These are phyloP conservation scores for Sapria himalayana DNA, from an alignment of 345 rosid species.

Conservation along the genomic window DNA sequence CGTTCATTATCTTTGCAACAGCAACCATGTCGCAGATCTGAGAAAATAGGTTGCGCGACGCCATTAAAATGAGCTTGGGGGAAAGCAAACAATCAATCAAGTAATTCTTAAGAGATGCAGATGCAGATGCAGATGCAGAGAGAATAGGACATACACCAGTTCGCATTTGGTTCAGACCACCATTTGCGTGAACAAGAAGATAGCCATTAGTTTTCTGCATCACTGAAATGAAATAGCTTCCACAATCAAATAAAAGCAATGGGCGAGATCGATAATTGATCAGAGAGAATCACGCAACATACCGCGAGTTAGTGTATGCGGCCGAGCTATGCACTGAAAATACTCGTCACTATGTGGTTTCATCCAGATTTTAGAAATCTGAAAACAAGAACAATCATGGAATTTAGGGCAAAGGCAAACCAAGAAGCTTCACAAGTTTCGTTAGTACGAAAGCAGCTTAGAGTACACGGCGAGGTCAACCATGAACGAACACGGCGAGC, in stretches of 20 bases:
- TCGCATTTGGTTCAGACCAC: conserved; percentile 99
- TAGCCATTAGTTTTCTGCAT: conserved; percentile 46
- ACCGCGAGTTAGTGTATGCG: conserved; percentile 28
- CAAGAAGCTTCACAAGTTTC: no score
- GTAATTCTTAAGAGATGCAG: no score
- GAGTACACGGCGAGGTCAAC: no score
- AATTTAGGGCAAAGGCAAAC: not conserved
- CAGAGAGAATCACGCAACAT: no score
- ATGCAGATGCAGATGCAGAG: no score
- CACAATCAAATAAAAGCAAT: no score
- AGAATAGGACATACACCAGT: conserved; percentile 66
- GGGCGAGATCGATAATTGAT: no score
- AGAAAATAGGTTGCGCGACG: conserved; percentile 4
- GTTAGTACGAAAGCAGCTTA: no score
- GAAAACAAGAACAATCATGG: conserved; percentile 5
- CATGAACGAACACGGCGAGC: no score
- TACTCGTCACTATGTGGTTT: conserved; percentile 51
- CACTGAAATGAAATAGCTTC: conserved; percentile 22
- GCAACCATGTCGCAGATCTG: conserved; percentile 99
- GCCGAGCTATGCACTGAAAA: conserved; percentile 42
- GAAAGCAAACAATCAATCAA: no score
- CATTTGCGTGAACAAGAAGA: conserved; percentile 82
- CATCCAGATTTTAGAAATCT: conserved; percentile 84
- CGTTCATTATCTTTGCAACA: conserved; percentile 85
- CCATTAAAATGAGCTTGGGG: no score